Evolutionary conservation across 78 protist species (phyloP).

Genomic region (Chrysochromulina tobinii): DNA sequence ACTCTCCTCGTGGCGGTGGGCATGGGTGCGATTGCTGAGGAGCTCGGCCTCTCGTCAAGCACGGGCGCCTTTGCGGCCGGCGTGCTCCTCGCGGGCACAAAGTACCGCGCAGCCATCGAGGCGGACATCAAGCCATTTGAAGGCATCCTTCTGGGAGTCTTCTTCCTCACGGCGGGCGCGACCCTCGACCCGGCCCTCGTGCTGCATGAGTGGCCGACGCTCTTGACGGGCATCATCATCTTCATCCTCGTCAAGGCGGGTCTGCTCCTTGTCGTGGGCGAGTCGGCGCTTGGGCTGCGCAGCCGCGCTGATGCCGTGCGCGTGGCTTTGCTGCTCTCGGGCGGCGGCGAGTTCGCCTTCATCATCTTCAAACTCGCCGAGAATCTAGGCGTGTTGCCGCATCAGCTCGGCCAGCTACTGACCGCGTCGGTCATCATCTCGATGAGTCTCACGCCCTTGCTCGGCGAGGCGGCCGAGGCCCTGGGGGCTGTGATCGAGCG

Average conservation of each 20-base stretch:
- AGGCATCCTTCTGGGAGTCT: neutral
- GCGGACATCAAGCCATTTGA: neutral
- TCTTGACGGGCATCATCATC: neutral
- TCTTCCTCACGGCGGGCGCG: neutral
- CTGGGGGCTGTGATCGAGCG: no score
- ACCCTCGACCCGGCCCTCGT: neutral
- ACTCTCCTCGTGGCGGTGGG: neutral
- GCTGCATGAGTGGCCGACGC: neutral
- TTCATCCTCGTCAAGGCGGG: neutral
- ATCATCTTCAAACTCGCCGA: neutral
- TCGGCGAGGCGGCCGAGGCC: neutral
- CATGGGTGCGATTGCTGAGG: neutral
- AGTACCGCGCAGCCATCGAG: neutral
- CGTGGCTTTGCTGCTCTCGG: neutral
- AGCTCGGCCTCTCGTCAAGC: neutral
- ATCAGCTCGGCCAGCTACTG: neutral
- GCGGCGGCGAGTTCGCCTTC: neutral
- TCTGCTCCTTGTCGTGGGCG: no score
- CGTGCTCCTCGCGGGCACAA: neutral
- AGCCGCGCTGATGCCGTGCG: neutral
- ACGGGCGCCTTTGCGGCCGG: conserved; percentile 6
- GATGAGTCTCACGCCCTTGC: neutral
- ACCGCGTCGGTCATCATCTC: neutral
- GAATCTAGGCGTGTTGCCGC: neutral
- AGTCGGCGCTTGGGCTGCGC: neutral